Evolutionary conservation across 177 flowering plant species (phyloP).

Genomic region (Vitis hybrid): DNA sequence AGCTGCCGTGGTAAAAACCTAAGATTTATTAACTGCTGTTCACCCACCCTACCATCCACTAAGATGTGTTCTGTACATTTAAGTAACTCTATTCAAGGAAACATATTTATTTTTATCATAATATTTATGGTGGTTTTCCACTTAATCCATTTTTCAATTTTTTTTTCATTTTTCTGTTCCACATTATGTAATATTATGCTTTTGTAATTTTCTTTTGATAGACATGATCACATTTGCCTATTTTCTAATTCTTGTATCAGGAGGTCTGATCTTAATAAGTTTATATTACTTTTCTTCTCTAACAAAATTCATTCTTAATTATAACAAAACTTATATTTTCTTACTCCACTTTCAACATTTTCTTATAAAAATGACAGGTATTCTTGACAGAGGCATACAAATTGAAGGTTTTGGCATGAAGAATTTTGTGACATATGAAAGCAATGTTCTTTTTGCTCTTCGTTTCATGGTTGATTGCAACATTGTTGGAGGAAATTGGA

Average conservation of each 20-base stretch:
- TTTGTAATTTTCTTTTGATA: not conserved
- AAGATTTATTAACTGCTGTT: not conserved
- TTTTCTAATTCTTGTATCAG: too few relatives aligned
- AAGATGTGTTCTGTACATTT: not conserved
- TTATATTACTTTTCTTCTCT: too few relatives aligned
- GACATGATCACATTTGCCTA: not conserved
- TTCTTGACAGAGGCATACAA: conserved; percentile 92
- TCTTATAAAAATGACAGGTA: conserved; percentile 46
- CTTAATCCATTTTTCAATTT: not conserved
- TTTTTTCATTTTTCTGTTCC: not conserved
- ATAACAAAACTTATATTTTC: too few relatives aligned
- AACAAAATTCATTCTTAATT: too few relatives aligned
- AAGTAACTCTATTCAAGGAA: not conserved
- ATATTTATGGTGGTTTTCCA: not conserved
- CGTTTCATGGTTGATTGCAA: conserved; percentile 98
- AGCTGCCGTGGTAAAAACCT: conserved; percentile 74
- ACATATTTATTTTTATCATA: not conserved
- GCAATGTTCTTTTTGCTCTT: conserved; percentile 95
- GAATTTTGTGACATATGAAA: conserved; percentile 88
- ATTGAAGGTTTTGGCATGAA: conserved; percentile 87
- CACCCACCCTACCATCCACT: not conserved
- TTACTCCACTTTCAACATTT: not conserved
- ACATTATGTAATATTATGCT: not conserved
- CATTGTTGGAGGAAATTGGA: conserved; percentile 98
- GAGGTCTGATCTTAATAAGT: too few relatives aligned